Conservation (phyloP, 2,329 filamentous ascomycete genomes). For the Ophiocordyceps camponoti-leonardi region DNA sequence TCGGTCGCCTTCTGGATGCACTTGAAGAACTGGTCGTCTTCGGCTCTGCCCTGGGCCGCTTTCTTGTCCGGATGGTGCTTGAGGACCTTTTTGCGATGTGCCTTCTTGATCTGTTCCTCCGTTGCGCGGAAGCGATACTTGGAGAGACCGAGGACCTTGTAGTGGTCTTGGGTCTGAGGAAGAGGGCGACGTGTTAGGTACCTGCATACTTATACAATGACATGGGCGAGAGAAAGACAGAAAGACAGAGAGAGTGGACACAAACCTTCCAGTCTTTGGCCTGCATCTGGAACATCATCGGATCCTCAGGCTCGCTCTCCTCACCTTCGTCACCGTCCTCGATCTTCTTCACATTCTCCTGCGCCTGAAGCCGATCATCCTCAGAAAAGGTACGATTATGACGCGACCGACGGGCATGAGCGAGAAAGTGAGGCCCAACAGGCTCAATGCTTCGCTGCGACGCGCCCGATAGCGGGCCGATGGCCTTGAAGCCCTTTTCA, state of each 20-base stretch:
- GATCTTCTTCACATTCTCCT: constrained; percentile 87
- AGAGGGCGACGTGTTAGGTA: background rate
- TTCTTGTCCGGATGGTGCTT: constrained; percentile 99
- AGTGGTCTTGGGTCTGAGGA: constrained; percentile 77
- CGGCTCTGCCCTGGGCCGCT: constrained; percentile 68
- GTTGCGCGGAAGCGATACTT: constrained; percentile 88
- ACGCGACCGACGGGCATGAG: constrained; percentile 85
- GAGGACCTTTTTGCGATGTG: constrained; percentile 98
- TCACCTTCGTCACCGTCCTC: constrained; percentile 83
- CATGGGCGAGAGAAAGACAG: background rate
- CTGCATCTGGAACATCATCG: constrained; percentile 77
- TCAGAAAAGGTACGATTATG: constrained; percentile 98
- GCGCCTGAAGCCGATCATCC: constrained; percentile 92
- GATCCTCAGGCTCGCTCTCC: constrained; percentile 86
- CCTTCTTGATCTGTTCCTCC: constrained; percentile 96
- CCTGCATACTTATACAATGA: no score
- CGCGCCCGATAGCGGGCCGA: constrained; percentile 59
- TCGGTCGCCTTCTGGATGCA: constrained; percentile 98
- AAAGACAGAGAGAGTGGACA: background rate
- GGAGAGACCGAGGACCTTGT: constrained; percentile 82
- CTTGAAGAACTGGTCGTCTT: constrained; percentile 99
- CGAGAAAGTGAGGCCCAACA: constrained; percentile 92
- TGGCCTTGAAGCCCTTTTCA: constrained; percentile 81
- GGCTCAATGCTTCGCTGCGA: constrained; percentile 85
- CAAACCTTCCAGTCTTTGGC: constrained; percentile 98